A percentile compares a stretch with the other conserved stretches of the same genome.
phyloP scores from a whole-genome alignment of 176 grass and related monocot species.

The Hsuehochloa calcarea region DNA sequence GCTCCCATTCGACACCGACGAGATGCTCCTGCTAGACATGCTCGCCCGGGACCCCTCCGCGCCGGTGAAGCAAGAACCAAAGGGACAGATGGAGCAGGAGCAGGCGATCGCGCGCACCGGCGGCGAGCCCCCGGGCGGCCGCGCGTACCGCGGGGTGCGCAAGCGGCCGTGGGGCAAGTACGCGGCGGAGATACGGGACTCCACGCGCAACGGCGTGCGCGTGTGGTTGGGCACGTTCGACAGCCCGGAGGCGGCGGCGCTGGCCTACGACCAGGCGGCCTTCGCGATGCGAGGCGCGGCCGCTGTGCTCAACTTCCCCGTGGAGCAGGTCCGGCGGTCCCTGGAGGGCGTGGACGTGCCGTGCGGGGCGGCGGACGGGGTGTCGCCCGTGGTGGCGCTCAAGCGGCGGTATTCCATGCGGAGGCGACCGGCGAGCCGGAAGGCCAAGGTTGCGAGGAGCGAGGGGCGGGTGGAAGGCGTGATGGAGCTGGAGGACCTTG shows the following conservation, averaged over 20 bases:
- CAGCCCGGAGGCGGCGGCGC: constrained; percentile 53
- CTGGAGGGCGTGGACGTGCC: constrained; percentile 20
- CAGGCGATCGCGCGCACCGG: background rate
- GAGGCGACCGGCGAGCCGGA: background rate
- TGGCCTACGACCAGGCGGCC: constrained; percentile 84
- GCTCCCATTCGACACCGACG: constrained; percentile 42
- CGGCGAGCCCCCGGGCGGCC: background rate
- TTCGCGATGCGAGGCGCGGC: constrained; percentile 50
- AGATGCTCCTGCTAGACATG: constrained; percentile 40
- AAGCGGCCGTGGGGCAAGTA: constrained; percentile 76
- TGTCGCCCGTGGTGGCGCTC: constrained; percentile 59
- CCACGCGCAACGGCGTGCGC: constrained; percentile 57
- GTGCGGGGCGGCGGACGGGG: background rate
- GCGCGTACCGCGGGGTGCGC: constrained; percentile 53
- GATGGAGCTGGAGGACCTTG: constrained; percentile 73
- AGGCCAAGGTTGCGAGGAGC: background rate
- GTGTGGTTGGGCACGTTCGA: constrained; percentile 85
- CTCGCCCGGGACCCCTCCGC: background rate
- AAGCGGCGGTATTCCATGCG: constrained; percentile 53
- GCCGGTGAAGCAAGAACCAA: background rate
- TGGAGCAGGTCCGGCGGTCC: constrained; percentile 46
- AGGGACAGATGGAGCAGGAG: background rate
- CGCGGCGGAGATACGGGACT: constrained; percentile 75
- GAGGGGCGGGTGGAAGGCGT: background rate
- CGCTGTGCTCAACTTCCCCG: constrained; percentile 69